These are phyloP conservation scores for Tolypocladium ophioglossoides DNA, from an alignment of 2,329 filamentous ascomycete genomes.

Conservation along the genomic window DNA sequence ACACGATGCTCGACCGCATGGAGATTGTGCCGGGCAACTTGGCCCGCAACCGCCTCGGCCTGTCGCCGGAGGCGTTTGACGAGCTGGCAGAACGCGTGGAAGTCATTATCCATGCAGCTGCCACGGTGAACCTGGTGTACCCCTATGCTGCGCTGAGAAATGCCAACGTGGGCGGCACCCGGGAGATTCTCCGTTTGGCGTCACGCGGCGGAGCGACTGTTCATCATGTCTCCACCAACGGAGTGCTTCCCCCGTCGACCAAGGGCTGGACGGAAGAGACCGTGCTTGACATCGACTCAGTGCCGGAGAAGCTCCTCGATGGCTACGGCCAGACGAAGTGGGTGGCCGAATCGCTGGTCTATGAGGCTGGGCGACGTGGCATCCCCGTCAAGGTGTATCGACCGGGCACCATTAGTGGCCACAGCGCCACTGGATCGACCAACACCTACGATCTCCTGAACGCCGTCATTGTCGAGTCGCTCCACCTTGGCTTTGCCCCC, in stretches of 20 bases:
- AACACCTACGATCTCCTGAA: conserved; percentile 73
- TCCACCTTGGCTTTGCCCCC: conserved; percentile 60
- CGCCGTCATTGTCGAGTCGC: conserved; percentile 65
- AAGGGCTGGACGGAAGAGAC: conserved; percentile 62
- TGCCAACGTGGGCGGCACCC: conserved; percentile 70
- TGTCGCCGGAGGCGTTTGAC: conserved; percentile 54
- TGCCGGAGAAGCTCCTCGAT: conserved; percentile 57
- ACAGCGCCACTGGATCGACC: conserved; percentile 62
- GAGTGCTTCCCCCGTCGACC: conserved; percentile 60
- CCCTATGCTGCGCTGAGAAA: conserved; percentile 66
- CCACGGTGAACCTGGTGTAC: conserved; percentile 72
- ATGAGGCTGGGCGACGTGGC: conserved; percentile 57
- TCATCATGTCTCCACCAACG: conserved; percentile 72
- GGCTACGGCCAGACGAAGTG: conserved; percentile 76
- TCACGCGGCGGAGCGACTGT: conserved; percentile 57
- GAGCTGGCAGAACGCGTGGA: conserved; percentile 54
- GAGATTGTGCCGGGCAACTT: conserved; percentile 67
- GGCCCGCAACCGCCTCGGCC: conserved; percentile 56
- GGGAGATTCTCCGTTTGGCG: conserved; percentile 63
- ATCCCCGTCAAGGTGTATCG: conserved; percentile 62
- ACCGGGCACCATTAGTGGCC: conserved; percentile 68
- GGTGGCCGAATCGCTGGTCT: conserved; percentile 67
- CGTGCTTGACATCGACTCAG: conserved; percentile 56
- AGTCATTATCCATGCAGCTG: conserved; percentile 68
- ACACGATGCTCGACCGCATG: conserved; percentile 67